Evolutionary conservation across 305 asterid species (phyloP), one percentile per base, ranked within the genome.

Genomic region (Fraxinus latifolia): DNA sequence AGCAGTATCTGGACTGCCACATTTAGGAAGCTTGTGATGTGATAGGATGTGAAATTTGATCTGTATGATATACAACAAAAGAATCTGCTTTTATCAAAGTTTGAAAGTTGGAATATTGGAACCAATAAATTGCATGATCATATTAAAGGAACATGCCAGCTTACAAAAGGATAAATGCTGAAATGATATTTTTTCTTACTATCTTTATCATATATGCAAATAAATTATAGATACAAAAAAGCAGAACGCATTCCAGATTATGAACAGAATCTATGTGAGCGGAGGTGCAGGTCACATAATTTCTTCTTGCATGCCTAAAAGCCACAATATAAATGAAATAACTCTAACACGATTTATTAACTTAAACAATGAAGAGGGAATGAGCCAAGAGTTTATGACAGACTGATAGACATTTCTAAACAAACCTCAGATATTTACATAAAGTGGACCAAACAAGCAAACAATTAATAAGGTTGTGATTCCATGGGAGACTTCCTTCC

Each of bases 11-110:
- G 94, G 89, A 78, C 81, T 85, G 87, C 86, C 85, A 83, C 82
- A 53, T 87, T 83, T 88, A 83, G 80, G 91, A 84, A 94, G 90
- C 87, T 81, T 92, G 86, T 90, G 93, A 81, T 90, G 91, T 31
- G 99, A 96, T 78, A 90, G 78, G 83, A 96, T 89, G 85, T 94
- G 99, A 89, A 96, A 93, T 85, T 88, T 94, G 84, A 95, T 93
- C 99, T 95, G 97, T 58, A 74, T 68, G 70, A 80, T 25, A 71
- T 76, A 80, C 72, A 32, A 79, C 37, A 65, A 27, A 80, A 76
- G 79, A 68, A 76, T 85, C 58, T 27, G 34, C 73, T 27, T 25
- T 65, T 23, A 23, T 65, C n/a, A 3, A 65, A 65, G 15, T 65
- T 65, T 0, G 8, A 12, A 65, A 9, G 17, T 65, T 65, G 34